A percentile compares a stretch with the other conserved stretches of the same genome.
Conservation (phyloP, 129 eudicot genomes). For the Artemisia annua region DNA sequence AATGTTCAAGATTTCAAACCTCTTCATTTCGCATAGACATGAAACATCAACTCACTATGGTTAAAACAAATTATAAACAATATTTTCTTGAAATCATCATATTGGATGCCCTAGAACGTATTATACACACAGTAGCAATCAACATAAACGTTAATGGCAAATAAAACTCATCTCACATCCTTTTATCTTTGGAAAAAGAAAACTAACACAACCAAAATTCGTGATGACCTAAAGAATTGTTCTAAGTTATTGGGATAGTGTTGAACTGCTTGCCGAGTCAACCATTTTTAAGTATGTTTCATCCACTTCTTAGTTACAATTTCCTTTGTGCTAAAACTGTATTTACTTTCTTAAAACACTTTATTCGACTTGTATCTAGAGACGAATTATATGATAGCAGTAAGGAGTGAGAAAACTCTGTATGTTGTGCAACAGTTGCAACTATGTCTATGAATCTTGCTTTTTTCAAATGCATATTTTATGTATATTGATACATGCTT, state of each 20-base stretch:
- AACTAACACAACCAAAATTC: too few species aligned
- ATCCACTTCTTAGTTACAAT: neutral
- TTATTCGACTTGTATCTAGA: neutral
- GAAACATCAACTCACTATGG: too few species aligned
- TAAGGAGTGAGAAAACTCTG: neutral
- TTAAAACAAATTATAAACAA: too few species aligned
- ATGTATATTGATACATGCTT: neutral
- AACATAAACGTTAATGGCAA: too few species aligned
- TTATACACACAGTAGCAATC: too few species aligned
- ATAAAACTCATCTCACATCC: too few species aligned
- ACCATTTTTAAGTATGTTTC: neutral
- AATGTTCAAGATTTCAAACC: too few species aligned
- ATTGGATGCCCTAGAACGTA: too few species aligned
- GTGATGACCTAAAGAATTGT: too few species aligned
- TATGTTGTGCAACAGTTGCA: neutral
- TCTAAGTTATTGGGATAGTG: neutral
- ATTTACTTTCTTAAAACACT: neutral
- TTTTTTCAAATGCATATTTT: neutral
- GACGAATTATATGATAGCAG: neutral
- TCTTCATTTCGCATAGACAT: too few species aligned
- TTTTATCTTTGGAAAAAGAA: too few species aligned
- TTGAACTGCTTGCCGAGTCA: neutral
- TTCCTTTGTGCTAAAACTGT: neutral
- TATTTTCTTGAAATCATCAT: too few species aligned
- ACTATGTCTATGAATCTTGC: neutral